Evolutionary conservation across 1,284 basidiomycete species (phyloP).

Genomic region (Melampsora larici-populina): DNA sequence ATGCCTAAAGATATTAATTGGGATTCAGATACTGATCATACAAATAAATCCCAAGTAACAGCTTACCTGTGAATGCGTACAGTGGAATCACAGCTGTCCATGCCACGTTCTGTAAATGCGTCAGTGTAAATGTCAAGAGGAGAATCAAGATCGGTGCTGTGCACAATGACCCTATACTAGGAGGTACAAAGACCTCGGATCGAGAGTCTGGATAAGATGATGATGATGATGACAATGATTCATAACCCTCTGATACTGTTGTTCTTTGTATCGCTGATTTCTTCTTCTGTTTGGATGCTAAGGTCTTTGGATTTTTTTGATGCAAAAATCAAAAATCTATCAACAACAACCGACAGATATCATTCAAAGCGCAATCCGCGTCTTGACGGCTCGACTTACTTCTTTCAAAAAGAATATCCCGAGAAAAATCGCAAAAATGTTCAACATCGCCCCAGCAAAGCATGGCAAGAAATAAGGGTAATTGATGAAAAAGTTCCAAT

Average conservation of each 20-base stretch:
- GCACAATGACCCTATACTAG: slow-evolving; percentile 23
- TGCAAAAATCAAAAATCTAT: too few species aligned
- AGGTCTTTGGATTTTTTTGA: too few species aligned
- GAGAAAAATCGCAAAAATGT: slow-evolving; percentile 12
- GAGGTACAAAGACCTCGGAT: background rate
- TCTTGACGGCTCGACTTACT: background rate
- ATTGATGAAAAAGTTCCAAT: slow-evolving; percentile 12
- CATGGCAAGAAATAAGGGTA: slow-evolving; percentile 42
- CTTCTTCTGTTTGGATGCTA: slow-evolving; percentile 13
- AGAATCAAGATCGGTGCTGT: slow-evolving; percentile 32
- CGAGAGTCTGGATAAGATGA: background rate
- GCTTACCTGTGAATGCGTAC: slow-evolving; percentile 27
- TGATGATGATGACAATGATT: background rate
- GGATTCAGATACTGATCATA: background rate
- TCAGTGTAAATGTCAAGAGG: slow-evolving; percentile 8
- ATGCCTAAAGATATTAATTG: background rate
- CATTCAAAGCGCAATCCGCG: background rate
- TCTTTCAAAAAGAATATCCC: slow-evolving; percentile 40
- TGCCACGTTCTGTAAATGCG: slow-evolving; percentile 34
- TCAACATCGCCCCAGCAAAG: slow-evolving; percentile 22
- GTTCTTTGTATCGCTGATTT: background rate
- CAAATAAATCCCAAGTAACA: background rate
- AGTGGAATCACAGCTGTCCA: slow-evolving; percentile 31
- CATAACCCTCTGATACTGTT: background rate
- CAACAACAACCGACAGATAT: background rate